Conservation (phyloP, 2,329 filamentous ascomycete species). For the Cylindrodendrum hubeiense region DNA sequence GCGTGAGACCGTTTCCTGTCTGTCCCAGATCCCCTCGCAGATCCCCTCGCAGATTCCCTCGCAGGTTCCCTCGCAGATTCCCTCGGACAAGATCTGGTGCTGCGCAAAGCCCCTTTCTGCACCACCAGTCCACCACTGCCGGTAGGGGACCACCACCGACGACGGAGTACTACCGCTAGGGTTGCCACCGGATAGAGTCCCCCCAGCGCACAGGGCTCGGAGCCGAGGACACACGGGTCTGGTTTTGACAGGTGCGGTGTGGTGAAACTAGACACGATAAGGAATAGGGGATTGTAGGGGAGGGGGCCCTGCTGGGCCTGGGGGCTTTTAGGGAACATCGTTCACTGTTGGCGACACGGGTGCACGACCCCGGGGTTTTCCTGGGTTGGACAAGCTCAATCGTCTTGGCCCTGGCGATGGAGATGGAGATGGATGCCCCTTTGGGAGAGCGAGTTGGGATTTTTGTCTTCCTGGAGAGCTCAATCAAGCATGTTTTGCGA, state of each 20-base stretch:
- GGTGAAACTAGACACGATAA: conserved; percentile 38
- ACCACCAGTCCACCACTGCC: background rate
- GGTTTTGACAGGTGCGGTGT: conserved; percentile 32
- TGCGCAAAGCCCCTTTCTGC: background rate
- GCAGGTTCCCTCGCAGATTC: too few relatives aligned
- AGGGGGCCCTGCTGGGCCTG: background rate
- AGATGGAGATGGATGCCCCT: conserved; percentile 38
- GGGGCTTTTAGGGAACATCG: conserved; percentile 14
- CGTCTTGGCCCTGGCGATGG: conserved; percentile 14
- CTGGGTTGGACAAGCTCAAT: conserved; percentile 43
- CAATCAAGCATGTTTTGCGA: conserved; percentile 12
- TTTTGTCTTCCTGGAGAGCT: conserved; percentile 19
- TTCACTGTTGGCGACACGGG: conserved; percentile 35
- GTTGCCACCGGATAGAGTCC: conserved; percentile 2
- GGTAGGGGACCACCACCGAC: background rate
- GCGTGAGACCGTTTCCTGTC: conserved; percentile 36
- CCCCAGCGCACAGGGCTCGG: conserved; percentile 7
- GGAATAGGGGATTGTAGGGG: conserved; percentile 37
- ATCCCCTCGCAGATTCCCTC: too few relatives aligned
- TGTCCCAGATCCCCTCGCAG: background rate
- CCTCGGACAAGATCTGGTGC: conserved; percentile 19
- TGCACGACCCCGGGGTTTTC: conserved; percentile 39
- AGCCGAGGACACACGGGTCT: conserved; percentile 15
- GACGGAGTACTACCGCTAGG: conserved; percentile 6
- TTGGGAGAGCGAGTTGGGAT: conserved; percentile 36